Evolutionary conservation across 2,329 filamentous ascomycete genomes (phyloP).

Genomic region (Pseudopyricularia javanii): DNA sequence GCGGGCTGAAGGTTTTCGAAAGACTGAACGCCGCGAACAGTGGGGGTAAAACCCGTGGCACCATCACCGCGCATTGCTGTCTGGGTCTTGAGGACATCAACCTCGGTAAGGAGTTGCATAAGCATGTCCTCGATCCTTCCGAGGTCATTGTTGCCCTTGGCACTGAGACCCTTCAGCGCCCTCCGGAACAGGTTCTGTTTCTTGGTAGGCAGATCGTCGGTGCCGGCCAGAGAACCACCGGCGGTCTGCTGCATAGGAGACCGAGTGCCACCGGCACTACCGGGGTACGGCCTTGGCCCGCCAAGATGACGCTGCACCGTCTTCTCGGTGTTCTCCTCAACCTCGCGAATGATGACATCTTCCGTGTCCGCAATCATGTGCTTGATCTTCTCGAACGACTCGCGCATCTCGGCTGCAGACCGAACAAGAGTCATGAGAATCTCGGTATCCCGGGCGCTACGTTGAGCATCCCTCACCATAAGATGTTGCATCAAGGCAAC

Average conservation of each 20-base stretch:
- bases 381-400: constrained; percentile 91
- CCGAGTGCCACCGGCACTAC: constrained; percentile 26
- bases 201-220: constrained; percentile 55
- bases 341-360: constrained; percentile 73
- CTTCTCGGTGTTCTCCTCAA: constrained; percentile 79
- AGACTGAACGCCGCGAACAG: constrained; percentile 43
- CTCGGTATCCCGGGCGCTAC: constrained; percentile 91
- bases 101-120: constrained; percentile 81
- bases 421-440: constrained; percentile 90
- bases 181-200: constrained; percentile 89
- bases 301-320: constrained; percentile 72
- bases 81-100: constrained; percentile 67
- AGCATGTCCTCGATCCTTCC: constrained; percentile 85
- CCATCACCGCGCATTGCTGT: constrained; percentile 23
- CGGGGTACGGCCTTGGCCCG: constrained; percentile 74
- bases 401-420: constrained; percentile 92
- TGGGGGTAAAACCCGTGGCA: constrained; percentile 21
- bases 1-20: constrained; percentile 56
- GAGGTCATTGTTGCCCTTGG: constrained; percentile 79
- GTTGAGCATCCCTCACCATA: constrained; percentile 90
- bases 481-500: constrained; percentile 97
- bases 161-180: constrained; percentile 80
- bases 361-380: constrained; percentile 73
- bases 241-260: constrained; percentile 47
- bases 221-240: constrained; percentile 39